These are phyloP conservation scores for Alternaria arbusti DNA, from an alignment of 2,329 filamentous ascomycete genomes.

Conservation along the genomic window DNA sequence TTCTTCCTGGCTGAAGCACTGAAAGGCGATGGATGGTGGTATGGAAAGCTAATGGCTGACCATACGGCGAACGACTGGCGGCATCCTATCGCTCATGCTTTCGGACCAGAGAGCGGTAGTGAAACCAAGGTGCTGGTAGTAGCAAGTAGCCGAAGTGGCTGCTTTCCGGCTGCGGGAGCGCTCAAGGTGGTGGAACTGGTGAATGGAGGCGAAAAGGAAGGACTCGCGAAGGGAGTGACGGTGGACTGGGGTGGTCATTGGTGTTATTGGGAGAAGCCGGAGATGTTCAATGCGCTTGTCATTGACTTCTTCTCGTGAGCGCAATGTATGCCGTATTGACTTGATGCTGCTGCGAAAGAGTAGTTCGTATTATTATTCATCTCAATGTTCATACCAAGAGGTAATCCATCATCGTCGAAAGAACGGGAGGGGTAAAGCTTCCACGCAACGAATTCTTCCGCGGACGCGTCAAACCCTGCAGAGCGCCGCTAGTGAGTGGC, in stretches of 20 bases:
- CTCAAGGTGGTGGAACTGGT: slow-evolving; percentile 30
- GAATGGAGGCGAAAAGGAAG: slow-evolving; percentile 16
- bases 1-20: slow-evolving; percentile 34
- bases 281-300: slow-evolving; percentile 29
- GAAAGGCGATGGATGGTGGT: slow-evolving; percentile 36
- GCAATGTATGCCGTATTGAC: not conserved
- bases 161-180: slow-evolving; percentile 34
- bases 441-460: not conserved
- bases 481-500: not conserved
- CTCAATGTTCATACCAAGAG: not conserved
- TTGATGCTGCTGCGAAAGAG: not conserved
- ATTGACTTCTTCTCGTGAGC: slow-evolving; percentile 16
- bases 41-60: slow-evolving; percentile 39
- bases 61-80: slow-evolving; percentile 39
- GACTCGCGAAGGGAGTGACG: slow-evolving; percentile 21
- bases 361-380: not conserved
- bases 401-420: not conserved
- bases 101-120: slow-evolving; percentile 22
- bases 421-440: not conserved
- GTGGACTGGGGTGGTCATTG: slow-evolving; percentile 40
- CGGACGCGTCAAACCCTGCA: not conserved
- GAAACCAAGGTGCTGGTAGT: slow-evolving; percentile 29
- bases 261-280: slow-evolving; percentile 41
- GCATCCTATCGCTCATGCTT: slow-evolving; percentile 24
- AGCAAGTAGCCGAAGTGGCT: slow-evolving; percentile 36